These are phyloP conservation scores for Amborella trichopoda DNA, from an alignment of 164 flowering plant genomes.

Conservation along the genomic window DNA sequence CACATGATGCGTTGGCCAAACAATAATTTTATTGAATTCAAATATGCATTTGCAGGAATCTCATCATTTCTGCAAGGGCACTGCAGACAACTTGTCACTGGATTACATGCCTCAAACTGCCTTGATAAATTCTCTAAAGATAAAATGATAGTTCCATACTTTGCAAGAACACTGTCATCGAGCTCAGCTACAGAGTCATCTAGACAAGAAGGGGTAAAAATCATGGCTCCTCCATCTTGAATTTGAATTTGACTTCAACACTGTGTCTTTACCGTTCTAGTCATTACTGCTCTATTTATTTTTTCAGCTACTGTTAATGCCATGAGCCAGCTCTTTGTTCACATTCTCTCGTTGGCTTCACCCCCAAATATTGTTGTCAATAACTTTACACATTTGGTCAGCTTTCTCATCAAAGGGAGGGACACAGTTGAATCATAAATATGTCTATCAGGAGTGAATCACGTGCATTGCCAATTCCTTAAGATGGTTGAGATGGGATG, in stretches of 20 bases:
- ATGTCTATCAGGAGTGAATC: too few species aligned
- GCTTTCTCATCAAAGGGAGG: too few species aligned
- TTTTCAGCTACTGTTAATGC: neutral
- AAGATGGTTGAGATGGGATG: too few species aligned
- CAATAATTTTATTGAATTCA: too few species aligned
- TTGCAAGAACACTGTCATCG: conserved; percentile 18
- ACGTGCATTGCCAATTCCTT: too few species aligned
- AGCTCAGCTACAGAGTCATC: conserved; percentile 20
- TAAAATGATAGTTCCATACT: conserved; percentile 7
- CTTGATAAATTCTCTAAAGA: conserved; percentile 1
- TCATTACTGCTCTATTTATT: neutral
- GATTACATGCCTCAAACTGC: conserved; percentile 5
- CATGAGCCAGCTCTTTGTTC: neutral
- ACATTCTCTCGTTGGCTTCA: neutral
- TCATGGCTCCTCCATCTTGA: too few species aligned
- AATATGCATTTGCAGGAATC: too few species aligned
- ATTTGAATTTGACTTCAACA: conserved; percentile 1
- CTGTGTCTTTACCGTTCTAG: neutral
- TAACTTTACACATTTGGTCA: neutral
- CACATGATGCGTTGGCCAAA: too few species aligned
- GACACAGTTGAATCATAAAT: too few species aligned
- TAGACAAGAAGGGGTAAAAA: conserved; percentile 8
- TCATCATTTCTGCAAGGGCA: too few species aligned
- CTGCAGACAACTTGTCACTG: too few species aligned
- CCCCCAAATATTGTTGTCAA: neutral